Percentiles rank a stretch among this genome's conserved stretches.
phyloP scores from a whole-genome alignment of 495 filamentous ascomycete genomes.

The Aspergillus diversus region DNA sequence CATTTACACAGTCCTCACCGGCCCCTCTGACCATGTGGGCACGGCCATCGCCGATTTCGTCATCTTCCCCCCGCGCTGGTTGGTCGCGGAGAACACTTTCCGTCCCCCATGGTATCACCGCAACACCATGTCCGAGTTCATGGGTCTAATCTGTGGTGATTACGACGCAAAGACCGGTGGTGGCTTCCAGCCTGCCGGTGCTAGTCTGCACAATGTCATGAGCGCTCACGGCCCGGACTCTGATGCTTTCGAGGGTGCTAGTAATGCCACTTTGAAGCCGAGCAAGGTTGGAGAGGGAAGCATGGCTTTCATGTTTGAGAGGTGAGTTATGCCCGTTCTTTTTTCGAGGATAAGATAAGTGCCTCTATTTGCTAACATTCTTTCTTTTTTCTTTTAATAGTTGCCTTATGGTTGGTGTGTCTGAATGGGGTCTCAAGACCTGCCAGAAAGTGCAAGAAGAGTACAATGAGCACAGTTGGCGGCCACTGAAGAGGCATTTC shows the following conservation, averaged over 20 bases:
- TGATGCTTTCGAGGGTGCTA: constrained; percentile 60
- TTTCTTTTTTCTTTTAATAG: constrained; percentile 23
- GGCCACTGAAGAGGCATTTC: constrained; percentile 76
- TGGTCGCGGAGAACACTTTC: constrained; percentile 77
- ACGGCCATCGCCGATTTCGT: constrained; percentile 83
- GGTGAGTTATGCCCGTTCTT: no score
- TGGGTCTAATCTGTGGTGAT: constrained; percentile 61
- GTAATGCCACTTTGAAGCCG: constrained; percentile 59
- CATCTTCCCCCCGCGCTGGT: constrained; percentile 82
- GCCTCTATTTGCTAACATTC: no score
- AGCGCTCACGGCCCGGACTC: constrained; percentile 64
- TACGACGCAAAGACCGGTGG: constrained; percentile 69
- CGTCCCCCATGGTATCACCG: constrained; percentile 84
- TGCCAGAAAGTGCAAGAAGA: constrained; percentile 83
- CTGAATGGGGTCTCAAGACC: constrained; percentile 84
- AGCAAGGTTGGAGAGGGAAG: constrained; percentile 63
- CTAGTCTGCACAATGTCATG: constrained; percentile 68
- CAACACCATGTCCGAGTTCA: constrained; percentile 74
- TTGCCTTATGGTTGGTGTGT: constrained; percentile 85
- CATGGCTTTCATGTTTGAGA: constrained; percentile 74
- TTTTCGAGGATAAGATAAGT: no score
- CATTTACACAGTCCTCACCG: constrained; percentile 82
- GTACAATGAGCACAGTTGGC: constrained; percentile 88
- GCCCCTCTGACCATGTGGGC: constrained; percentile 67
- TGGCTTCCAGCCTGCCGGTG: constrained; percentile 65